These are phyloP conservation scores for Penicillium paneum DNA, from an alignment of 2,329 filamentous ascomycete genomes.

Conservation along the genomic window DNA sequence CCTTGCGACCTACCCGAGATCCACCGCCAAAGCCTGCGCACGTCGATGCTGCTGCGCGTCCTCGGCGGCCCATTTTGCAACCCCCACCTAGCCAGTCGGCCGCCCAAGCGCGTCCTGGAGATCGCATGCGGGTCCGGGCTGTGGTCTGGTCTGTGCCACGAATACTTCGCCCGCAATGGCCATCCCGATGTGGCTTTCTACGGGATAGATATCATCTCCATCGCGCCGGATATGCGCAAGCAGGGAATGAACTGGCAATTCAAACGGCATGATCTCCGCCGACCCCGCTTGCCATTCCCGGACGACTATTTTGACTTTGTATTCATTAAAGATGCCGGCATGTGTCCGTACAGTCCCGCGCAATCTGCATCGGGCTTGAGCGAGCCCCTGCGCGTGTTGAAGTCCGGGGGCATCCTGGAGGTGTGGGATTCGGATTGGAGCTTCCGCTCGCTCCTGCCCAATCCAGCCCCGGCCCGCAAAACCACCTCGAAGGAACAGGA, in stretches of 20 bases:
- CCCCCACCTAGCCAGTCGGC: conserved; percentile 61
- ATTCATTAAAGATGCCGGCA: conserved; percentile 78
- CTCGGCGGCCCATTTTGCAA: conserved; percentile 78
- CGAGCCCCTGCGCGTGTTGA: conserved; percentile 73
- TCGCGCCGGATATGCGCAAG: conserved; percentile 63
- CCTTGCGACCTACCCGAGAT: conserved; percentile 84
- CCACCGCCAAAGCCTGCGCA: conserved; percentile 81
- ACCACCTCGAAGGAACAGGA: conserved; percentile 61
- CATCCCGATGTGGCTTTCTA: conserved; percentile 71
- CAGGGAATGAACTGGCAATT: conserved; percentile 85
- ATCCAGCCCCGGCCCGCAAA: conserved; percentile 61
- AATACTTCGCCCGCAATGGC: conserved; percentile 69
- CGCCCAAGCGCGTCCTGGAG: conserved; percentile 76
- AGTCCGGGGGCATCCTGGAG: conserved; percentile 75
- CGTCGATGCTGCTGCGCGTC: conserved; percentile 74
- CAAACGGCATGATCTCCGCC: conserved; percentile 79
- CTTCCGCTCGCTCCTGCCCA: conserved; percentile 77
- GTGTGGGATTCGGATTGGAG: conserved; percentile 87
- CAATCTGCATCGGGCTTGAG: conserved; percentile 59
- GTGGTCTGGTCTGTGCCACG: conserved; percentile 85
- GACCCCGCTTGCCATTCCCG: conserved; percentile 71
- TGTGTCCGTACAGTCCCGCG: conserved; percentile 59
- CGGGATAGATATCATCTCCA: conserved; percentile 74
- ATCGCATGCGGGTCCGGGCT: conserved; percentile 83
- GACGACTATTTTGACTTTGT: conserved; percentile 81